A percentile compares a stretch with the other conserved stretches of the same genome.
Evolutionary conservation across 2,329 filamentous ascomycete species (phyloP).

Genomic region (Stagonosporopsis rhizophila): DNA sequence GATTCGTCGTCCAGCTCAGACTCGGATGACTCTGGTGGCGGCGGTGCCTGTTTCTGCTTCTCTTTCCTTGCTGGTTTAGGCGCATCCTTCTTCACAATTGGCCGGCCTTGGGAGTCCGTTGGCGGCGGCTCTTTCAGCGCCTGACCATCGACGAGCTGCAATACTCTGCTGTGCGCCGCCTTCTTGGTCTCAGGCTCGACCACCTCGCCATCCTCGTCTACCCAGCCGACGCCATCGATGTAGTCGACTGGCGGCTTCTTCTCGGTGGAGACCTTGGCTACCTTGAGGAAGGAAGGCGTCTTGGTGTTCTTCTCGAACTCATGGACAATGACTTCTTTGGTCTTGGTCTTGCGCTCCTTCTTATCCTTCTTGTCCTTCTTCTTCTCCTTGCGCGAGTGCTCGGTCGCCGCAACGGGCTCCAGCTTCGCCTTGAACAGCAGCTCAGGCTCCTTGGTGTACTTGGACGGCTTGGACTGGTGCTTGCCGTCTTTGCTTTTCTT

Average conservation of each 20-base stretch:
- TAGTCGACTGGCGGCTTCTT: constrained; percentile 67
- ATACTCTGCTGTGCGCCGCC: constrained; percentile 41
- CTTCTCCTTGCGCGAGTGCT: constrained; percentile 51
- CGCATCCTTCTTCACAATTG: constrained; percentile 29
- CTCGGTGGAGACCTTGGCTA: constrained; percentile 53
- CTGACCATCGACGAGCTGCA: constrained; percentile 41
- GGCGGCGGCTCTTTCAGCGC: constrained; percentile 20
- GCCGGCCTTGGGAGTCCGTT: constrained; percentile 23
- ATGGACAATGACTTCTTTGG: constrained; percentile 73
- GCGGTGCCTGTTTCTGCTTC: constrained; percentile 33
- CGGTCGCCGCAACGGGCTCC: constrained; percentile 54
- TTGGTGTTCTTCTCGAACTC: constrained; percentile 89
- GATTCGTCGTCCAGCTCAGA: constrained; percentile 38
- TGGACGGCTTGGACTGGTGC: constrained; percentile 69
- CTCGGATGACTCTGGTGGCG: constrained; percentile 35
- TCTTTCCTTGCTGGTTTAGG: constrained; percentile 27
- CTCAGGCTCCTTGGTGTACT: constrained; percentile 81
- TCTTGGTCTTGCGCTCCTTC: constrained; percentile 61
- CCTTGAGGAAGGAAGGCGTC: constrained; percentile 81
- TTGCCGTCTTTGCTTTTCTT: constrained; percentile 63
- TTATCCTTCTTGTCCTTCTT: constrained; percentile 62
- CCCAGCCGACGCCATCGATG: constrained; percentile 87
- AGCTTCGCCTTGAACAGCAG: constrained; percentile 84
- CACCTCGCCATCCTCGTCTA: constrained; percentile 78
- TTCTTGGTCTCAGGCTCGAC: constrained; percentile 65